These are phyloP conservation scores for Diaporthe sp. DNA, from an alignment of 2,329 filamentous ascomycete genomes.

Conservation along the genomic window DNA sequence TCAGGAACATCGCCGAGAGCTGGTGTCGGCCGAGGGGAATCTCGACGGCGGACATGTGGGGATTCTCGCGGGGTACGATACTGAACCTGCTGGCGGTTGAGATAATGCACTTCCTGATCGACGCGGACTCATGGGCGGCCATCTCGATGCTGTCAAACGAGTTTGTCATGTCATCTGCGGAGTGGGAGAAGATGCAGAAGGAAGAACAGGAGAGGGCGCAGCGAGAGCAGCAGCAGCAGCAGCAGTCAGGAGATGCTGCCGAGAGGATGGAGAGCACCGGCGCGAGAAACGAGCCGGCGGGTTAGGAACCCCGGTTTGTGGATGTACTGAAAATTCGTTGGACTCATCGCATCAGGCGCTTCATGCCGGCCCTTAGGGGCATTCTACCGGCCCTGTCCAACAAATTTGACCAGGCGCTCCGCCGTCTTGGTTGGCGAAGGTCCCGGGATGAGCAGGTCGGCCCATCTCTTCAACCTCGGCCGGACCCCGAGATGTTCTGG, in stretches of 20 bases:
- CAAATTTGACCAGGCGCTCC: background rate
- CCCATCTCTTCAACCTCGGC: background rate
- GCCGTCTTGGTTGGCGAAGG: background rate
- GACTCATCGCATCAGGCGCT: background rate
- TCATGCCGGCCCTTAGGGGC: background rate
- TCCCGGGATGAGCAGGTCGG: background rate
- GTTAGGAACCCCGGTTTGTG: background rate
- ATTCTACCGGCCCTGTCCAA: background rate
- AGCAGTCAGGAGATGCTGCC: background rate
- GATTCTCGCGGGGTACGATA: conserved; percentile 54
- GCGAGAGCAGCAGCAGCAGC: conserved; percentile 14
- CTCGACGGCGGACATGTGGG: conserved; percentile 54
- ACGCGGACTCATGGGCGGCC: conserved; percentile 59
- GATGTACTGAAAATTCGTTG: background rate
- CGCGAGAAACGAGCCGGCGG: background rate
- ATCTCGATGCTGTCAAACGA: conserved; percentile 50
- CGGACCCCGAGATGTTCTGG: background rate
- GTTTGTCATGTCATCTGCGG: conserved; percentile 34
- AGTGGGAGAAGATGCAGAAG: conserved; percentile 37
- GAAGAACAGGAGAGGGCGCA: conserved; percentile 29
- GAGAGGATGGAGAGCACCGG: background rate
- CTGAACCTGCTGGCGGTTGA: conserved; percentile 62
- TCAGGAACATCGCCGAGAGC: conserved; percentile 59
- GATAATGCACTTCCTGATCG: conserved; percentile 58
- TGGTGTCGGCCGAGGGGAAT: conserved; percentile 56